Base-by-base conservation (phyloP, 2,329 filamentous ascomycete genomes). In the Fusarium cicatricum region DNA sequence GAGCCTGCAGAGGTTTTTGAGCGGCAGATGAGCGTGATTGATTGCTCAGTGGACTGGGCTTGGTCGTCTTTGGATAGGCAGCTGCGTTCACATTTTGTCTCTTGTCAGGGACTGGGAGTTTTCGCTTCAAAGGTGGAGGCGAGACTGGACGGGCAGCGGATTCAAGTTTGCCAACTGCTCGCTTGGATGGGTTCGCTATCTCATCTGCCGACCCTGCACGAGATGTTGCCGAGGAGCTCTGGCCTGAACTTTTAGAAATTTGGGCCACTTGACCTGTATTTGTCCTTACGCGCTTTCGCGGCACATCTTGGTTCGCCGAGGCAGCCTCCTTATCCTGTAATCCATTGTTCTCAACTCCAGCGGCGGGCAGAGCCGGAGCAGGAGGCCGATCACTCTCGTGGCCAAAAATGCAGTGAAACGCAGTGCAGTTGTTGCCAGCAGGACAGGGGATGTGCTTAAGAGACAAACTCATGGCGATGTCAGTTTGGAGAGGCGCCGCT, bases 371-470 rank as follows among this genome's bases (percentile, higher is more conserved):
- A 21, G 54, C 34, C 17, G 51, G 32, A 40, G 52, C 56, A 12
- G 57, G 42, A 49, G 67, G 44, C 12, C 67, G 68, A 26, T 80
- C 76, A 16, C 65, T 67, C 29, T 71, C 70, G 60, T 82, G 79
- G 23, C 78, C 77, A 62, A 83, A 83, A 33, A 83, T 75, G 62
- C 81, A 83, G 55, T 78, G 74, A 62, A 81, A 81, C 14, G 80
- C 79, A 9, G 75, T 79, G 64, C 81, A 83, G 3, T 56, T 71
- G 40, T 76, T 72, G 44, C 80, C 80, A 16, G 78, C 79, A 6
- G 81, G 81, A 60, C 81, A 83, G 10, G 80, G 78, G 41, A 83
- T 77, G 54, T 76, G 77, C 63, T 81, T 82, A 58, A 83, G 78
- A 40, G 69, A 65, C 52, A 77, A 56, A 54, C 74, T 75, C 75